phyloP scores from a whole-genome alignment of 306 rosid genomes.

The Cucumis sativus region DNA sequence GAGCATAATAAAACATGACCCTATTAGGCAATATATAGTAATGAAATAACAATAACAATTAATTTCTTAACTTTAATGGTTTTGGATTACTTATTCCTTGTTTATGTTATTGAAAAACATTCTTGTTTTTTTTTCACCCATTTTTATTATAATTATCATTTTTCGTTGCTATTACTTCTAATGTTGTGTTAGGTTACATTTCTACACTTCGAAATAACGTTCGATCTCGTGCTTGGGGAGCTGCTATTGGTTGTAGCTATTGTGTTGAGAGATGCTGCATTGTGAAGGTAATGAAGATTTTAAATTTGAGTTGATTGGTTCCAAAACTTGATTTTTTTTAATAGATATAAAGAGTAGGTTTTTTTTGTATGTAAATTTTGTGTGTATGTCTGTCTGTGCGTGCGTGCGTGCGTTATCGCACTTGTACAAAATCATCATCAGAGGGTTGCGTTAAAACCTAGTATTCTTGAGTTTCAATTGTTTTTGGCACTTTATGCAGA shows the following conservation, averaged over 20 bases:
- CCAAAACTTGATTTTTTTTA: not conserved
- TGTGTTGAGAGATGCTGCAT: conserved; percentile 87
- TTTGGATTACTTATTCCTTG: not conserved
- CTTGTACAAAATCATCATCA: not conserved
- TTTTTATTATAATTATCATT: not conserved
- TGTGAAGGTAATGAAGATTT: conserved; percentile 47
- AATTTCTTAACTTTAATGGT: not conserved
- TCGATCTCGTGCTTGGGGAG: conserved; percentile 99
- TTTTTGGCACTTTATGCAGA: too few species aligned
- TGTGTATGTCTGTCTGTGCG: too few species aligned
- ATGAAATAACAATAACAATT: too few species aligned
- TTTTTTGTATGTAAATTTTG: too few species aligned
- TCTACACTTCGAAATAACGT: conserved; percentile 88
- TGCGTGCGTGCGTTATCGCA: too few species aligned
- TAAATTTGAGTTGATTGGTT: not conserved
- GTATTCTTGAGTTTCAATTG: too few species aligned
- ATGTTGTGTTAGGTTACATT: conserved; percentile 52
- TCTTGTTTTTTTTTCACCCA: not conserved
- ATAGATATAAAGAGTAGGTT: not conserved
- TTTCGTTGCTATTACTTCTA: conserved; percentile 7
- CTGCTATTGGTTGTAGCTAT: conserved; percentile 94
- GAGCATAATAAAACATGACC: too few species aligned
- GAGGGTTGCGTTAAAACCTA: not conserved
- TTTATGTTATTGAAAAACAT: not conserved
- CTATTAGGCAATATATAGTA: too few species aligned